Evolutionary conservation across 23 red algal species (phyloP), one percentile per base, ranked within the genome.

Genomic region (Agarophyton chilense): DNA sequence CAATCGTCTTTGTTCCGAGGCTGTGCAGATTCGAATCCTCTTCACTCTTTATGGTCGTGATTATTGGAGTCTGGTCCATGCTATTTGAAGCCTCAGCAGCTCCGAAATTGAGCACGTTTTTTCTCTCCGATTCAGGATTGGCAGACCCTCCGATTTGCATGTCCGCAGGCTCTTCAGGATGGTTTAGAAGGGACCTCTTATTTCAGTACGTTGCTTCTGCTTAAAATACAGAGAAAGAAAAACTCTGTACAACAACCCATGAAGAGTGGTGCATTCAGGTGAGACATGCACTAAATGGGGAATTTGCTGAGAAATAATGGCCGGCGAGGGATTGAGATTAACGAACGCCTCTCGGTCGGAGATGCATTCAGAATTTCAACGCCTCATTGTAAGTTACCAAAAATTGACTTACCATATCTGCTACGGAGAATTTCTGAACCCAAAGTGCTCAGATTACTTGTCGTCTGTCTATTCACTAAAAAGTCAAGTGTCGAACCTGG

Each of bases 1-100:
- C 10, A 24, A 24, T 62, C 10, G 5, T 8, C n/a, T 25, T 25
- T 16, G 38, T 9, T 2, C 25, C 10, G 36, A 29, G 19, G 1
- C 11, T 49, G 21, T 18, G 13, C 68, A 45, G 68, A 74, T 24
- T 26, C 41, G 38, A 22, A 47, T 74, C 7, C 21, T 74, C 68
- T 25, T 47, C 68, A 26, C 68, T 74, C 21, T 74, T 39, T 46
- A 74, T 49, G 43, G 43, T 46, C 10, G 68, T 74, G 36, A 74
- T 29, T 1, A 33, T 28, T 3, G 68, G 43, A 74, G 36, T 0
- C 68, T 47, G 39, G 38, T 10, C 25, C 19, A 31, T 46, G 6
- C 14, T 12, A 65, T 65, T 65, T 18, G 31, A 38, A 35, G 9
- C 10, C 35, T 0, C 31, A 10, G 16, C 16, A 65, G 60, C 22